phyloP scores from a whole-genome alignment of 176 grass and related monocot species.

The Carex scoparia region DNA sequence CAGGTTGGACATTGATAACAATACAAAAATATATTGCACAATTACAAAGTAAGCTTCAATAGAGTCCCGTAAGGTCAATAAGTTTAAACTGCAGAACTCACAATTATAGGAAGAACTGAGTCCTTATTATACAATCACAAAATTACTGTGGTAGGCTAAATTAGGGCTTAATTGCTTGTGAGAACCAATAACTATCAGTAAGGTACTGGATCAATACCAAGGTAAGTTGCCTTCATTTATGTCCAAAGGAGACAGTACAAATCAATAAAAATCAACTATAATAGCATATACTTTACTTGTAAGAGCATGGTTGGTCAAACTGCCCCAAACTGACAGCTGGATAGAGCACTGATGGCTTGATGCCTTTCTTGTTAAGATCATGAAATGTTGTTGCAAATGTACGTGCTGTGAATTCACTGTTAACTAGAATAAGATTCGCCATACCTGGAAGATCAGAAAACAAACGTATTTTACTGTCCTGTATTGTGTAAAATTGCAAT shows the following conservation, averaged over 20 bases:
- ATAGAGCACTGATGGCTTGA: constrained; percentile 65
- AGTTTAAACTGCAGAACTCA: not conserved
- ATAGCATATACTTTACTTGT: constrained; percentile 77
- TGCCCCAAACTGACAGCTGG: constrained; percentile 81
- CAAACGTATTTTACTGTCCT: not conserved
- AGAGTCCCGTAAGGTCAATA: not conserved
- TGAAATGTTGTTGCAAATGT: constrained; percentile 75
- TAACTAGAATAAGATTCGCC: constrained; percentile 93
- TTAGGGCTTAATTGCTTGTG: not conserved
- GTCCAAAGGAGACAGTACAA: not conserved
- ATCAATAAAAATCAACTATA: constrained; percentile 37
- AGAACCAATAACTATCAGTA: not conserved
- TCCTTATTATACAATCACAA: not conserved
- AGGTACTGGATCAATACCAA: not conserved
- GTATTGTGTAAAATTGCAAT: not conserved
- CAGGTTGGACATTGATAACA: not conserved
- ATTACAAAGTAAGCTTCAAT: not conserved
- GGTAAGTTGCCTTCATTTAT: not conserved
- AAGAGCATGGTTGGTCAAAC: constrained; percentile 64
- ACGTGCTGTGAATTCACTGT: constrained; percentile 85
- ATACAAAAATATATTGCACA: not conserved
- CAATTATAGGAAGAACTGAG: not conserved
- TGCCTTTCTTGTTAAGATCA: constrained; percentile 58
- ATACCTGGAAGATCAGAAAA: constrained; percentile 50
- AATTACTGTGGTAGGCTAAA: not conserved